phyloP scores from a whole-genome alignment of 805 yeast genomes.

The Metschnikowia drakensbergensis region DNA sequence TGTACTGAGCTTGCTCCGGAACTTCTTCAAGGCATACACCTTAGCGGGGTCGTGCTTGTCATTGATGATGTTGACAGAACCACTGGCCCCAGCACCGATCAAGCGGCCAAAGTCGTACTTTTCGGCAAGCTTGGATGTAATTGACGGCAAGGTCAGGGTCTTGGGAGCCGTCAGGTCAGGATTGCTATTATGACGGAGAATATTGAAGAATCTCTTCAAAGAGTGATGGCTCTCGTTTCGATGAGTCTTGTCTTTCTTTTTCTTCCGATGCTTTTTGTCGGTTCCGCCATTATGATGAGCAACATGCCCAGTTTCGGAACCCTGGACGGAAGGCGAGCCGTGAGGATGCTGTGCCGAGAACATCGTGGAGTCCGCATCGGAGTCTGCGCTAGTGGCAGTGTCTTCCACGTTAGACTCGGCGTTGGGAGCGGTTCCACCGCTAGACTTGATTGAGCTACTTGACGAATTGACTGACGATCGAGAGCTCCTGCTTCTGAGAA shows the following conservation, averaged over 20 bases:
- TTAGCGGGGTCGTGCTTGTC: slow-evolving; percentile 50
- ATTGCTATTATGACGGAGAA: slow-evolving; percentile 29
- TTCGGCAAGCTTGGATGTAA: slow-evolving; percentile 27
- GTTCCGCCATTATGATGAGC: slow-evolving; percentile 1
- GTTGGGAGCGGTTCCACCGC: slow-evolving; percentile 10
- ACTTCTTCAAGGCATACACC: slow-evolving; percentile 83
- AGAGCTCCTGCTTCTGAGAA: slow-evolving; percentile 23
- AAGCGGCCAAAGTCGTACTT: slow-evolving; percentile 72
- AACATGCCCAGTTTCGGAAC: neutral
- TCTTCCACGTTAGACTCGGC: slow-evolving; percentile 9
- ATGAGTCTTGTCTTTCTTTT: slow-evolving; percentile 6
- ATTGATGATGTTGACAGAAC: slow-evolving; percentile 79
- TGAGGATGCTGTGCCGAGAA: neutral
- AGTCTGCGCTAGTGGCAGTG: neutral
- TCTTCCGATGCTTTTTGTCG: slow-evolving; percentile 4
- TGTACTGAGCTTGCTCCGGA: slow-evolving; percentile 58
- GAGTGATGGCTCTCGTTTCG: slow-evolving; percentile 21
- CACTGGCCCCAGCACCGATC: slow-evolving; percentile 92
- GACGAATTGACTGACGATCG: slow-evolving; percentile 25
- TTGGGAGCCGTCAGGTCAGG: slow-evolving; percentile 9
- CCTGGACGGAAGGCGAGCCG: neutral
- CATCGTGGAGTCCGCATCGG: neutral
- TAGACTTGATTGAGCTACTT: slow-evolving; percentile 19
- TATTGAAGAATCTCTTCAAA: slow-evolving; percentile 52
- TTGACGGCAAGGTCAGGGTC: slow-evolving; percentile 10